A percentile compares a stretch with the other conserved stretches of the same genome.
Evolutionary conservation across 176 grass and related monocot genomes (phyloP).

Genomic region (Ensete glaucum): DNA sequence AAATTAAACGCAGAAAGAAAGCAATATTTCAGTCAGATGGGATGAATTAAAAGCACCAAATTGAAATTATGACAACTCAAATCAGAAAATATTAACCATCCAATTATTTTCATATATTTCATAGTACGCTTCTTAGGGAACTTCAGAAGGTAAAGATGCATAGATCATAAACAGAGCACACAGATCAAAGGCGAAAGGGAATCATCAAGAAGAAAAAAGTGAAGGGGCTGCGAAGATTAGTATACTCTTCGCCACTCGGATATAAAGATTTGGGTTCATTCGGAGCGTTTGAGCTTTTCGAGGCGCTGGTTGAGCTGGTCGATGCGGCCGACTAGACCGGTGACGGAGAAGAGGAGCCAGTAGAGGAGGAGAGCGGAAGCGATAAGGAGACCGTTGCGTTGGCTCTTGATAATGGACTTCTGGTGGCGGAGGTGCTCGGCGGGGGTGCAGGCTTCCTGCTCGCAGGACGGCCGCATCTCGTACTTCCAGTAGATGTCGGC

Average conservation of each 20-base stretch:
- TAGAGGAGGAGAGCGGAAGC: conserved; percentile 78
- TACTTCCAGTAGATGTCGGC: conserved; percentile 99
- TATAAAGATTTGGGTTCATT: conserved; percentile 19
- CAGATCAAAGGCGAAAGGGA: background rate
- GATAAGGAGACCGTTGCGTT: conserved; percentile 92
- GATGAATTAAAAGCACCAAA: background rate
- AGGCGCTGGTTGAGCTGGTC: conserved; percentile 63
- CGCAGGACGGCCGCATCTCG: conserved; percentile 71
- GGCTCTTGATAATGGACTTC: conserved; percentile 96
- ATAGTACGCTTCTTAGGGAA: background rate
- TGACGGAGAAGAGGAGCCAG: conserved; percentile 84
- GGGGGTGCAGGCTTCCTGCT: conserved; percentile 71
- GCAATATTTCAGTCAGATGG: background rate
- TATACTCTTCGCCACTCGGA: background rate
- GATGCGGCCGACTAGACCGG: conserved; percentile 62
- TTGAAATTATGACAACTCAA: background rate
- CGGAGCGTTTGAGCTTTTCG: conserved; percentile 68
- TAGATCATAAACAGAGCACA: background rate
- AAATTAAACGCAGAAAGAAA: background rate
- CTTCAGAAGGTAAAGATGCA: background rate
- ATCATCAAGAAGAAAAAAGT: background rate
- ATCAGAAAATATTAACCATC: background rate
- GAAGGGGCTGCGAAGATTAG: background rate
- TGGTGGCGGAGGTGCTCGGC: conserved; percentile 88
- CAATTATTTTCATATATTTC: background rate